Evolutionary conservation across 2,329 filamentous ascomycete genomes (phyloP), one percentile per base, ranked within the genome.

Genomic region (Xylariomycetidae sp.): DNA sequence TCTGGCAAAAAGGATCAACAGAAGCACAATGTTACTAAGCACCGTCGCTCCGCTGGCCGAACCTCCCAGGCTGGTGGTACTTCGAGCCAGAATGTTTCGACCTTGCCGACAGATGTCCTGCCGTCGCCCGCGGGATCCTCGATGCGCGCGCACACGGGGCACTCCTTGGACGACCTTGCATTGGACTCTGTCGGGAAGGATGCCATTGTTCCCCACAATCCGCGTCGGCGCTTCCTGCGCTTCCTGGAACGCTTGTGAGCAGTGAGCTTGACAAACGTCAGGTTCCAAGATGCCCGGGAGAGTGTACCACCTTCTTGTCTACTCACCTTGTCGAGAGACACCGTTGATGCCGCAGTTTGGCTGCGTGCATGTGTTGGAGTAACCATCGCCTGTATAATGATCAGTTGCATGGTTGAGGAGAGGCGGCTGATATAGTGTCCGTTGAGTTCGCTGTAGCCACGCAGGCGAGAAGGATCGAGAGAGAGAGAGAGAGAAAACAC

Each of bases 81-180:
- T 19, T 2, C 27, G 31, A 25, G 13, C 12, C 14, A 17, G 26
- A n/a, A 36, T 17, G 20, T 8, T 23, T 23, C 20, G 20, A 8
- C 20, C 8, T 12, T 23, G 20, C 20, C 20, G 12, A 23, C 8
- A 23, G 20, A 8, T 12, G 20, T 34, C 14, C 16, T 31, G 17
- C 14, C 40, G 5, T 39, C 34, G 12, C 25, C 38, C 10, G 25
- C 42, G 13, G 32, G 28, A 16, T 54, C 50, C 16, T 57, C 54
- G 8, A 27, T 50, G 25, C 6, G 47, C 24, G 53, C 38, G 18
- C 53, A 57, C 26, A 56, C 54, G 2, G 54, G 54, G 8, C 51
- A 54, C 38, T 57, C 54, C 8, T 17, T 25, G 15, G 47, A 55
- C 5, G 31, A 42, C 5, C 16, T 50, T n/a, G 27, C 29, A n/a